Evolutionary conservation across 2,329 filamentous ascomycete species (phyloP).

Genomic region (Ascochyta koolunga): DNA sequence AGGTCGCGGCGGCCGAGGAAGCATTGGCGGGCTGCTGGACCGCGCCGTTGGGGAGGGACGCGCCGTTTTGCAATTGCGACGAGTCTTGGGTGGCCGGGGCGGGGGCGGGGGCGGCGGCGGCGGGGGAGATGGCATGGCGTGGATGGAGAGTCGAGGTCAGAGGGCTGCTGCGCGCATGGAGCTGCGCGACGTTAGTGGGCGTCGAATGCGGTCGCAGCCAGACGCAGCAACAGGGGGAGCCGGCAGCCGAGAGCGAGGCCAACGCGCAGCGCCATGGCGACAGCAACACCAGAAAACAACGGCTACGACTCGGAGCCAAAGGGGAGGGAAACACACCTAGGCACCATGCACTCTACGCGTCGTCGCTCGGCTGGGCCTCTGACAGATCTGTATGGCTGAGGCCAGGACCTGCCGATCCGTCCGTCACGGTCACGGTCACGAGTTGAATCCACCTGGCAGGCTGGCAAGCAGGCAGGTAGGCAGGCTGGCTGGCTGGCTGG

Average conservation of each 20-base stretch:
- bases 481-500: slow-evolving; percentile 4
- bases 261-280: slow-evolving; percentile 24
- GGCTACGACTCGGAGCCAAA: background rate
- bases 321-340: slow-evolving; percentile 42
- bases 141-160: slow-evolving; percentile 20
- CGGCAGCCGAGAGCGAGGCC: slow-evolving; percentile 29
- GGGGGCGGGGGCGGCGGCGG: slow-evolving; percentile 29
- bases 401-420: slow-evolving; percentile 47
- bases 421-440: too few species aligned
- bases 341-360: slow-evolving; percentile 48
- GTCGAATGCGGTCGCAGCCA: slow-evolving; percentile 37
- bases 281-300: slow-evolving; percentile 8
- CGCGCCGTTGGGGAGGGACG: slow-evolving; percentile 41
- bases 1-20: slow-evolving; percentile 31
- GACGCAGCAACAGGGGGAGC: slow-evolving; percentile 29
- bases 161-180: slow-evolving; percentile 31
- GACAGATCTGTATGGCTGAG: slow-evolving; percentile 40
- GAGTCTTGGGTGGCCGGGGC: slow-evolving; percentile 31
- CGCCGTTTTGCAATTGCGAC: slow-evolving; percentile 36
- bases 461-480: slow-evolving; percentile 25
- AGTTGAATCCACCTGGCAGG: slow-evolving; percentile 9
- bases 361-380: slow-evolving; percentile 45
- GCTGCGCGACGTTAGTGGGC: slow-evolving; percentile 26
- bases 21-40: slow-evolving; percentile 42
- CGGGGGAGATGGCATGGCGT: slow-evolving; percentile 46